Evolutionary conservation across 2,329 filamentous ascomycete genomes (phyloP).

Genomic region (Diplodia seriata): DNA sequence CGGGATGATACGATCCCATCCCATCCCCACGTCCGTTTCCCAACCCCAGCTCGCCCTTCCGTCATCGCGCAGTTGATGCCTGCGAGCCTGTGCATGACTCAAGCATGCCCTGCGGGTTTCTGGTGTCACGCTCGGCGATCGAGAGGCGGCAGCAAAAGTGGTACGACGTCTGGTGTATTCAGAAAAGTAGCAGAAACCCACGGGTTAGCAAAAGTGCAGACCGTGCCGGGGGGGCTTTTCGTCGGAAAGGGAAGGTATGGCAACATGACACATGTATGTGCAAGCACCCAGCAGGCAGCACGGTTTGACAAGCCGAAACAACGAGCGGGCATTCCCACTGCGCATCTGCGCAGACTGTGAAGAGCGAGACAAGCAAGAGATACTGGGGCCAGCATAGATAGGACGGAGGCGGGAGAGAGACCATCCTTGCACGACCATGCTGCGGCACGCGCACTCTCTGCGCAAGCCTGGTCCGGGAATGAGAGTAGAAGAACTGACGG

Average conservation of each 20-base stretch:
- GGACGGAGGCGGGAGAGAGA: neutral
- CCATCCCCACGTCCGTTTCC: neutral
- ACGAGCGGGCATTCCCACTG: neutral
- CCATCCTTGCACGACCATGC: neutral
- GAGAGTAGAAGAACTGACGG: neutral
- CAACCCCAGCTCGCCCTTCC: neutral
- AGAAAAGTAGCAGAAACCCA: neutral
- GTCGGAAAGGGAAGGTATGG: neutral
- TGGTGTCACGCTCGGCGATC: slow-evolving; percentile 2
- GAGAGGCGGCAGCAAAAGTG: neutral
- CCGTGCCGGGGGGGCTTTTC: too few relatives aligned
- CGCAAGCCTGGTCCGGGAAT: neutral
- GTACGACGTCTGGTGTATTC: neutral
- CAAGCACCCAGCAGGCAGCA: neutral
- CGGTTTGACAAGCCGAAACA: neutral
- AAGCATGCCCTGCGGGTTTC: neutral
- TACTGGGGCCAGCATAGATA: neutral
- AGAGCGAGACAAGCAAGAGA: neutral
- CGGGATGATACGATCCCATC: neutral
- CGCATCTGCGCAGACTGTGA: neutral
- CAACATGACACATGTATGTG: neutral
- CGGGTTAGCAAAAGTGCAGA: neutral
- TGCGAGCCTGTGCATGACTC: neutral
- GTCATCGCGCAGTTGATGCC: slow-evolving; percentile 2
- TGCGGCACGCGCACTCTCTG: neutral